These are phyloP conservation scores for Chenopodium formosanum DNA, from an alignment of 148 eudicot genomes.

Conservation along the genomic window DNA sequence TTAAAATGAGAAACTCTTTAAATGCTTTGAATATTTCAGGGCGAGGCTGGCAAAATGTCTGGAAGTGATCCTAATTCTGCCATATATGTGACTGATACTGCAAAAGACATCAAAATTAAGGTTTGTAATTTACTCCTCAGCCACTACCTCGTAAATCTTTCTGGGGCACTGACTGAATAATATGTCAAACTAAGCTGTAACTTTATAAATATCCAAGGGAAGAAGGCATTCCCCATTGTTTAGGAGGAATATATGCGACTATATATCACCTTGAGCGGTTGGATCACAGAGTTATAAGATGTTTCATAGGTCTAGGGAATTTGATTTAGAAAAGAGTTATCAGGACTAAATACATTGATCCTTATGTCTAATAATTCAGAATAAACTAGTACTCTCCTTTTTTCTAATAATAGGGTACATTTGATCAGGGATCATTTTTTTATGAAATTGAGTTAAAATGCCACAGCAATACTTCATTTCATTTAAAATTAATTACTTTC, in stretches of 20 bases:
- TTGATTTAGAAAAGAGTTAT: neutral
- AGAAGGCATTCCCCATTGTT: neutral
- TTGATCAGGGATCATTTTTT: neutral
- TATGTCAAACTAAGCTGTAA: neutral
- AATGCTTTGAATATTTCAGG: slow-evolving; percentile 43
- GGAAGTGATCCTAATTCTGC: slow-evolving; percentile 98
- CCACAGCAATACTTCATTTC: neutral
- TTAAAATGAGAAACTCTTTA: slow-evolving; percentile 1
- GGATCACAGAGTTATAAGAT: neutral
- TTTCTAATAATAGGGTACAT: neutral
- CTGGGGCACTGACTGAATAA: neutral
- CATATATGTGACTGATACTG: slow-evolving; percentile 91
- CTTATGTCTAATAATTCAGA: neutral
- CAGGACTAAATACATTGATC: neutral
- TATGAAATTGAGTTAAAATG: neutral
- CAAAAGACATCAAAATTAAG: slow-evolving; percentile 82
- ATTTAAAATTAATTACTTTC: neutral
- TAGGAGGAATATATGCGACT: neutral
- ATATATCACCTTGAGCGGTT: neutral
- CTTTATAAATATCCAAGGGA: neutral
- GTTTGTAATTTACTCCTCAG: slow-evolving; percentile 31
- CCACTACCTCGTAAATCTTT: neutral
- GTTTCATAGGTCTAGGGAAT: neutral
- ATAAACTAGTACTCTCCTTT: neutral
- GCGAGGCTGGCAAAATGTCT: slow-evolving; percentile 95